Evolutionary conservation across 2,329 filamentous ascomycete genomes (phyloP).

Genomic region (Penicillium concentricum): DNA sequence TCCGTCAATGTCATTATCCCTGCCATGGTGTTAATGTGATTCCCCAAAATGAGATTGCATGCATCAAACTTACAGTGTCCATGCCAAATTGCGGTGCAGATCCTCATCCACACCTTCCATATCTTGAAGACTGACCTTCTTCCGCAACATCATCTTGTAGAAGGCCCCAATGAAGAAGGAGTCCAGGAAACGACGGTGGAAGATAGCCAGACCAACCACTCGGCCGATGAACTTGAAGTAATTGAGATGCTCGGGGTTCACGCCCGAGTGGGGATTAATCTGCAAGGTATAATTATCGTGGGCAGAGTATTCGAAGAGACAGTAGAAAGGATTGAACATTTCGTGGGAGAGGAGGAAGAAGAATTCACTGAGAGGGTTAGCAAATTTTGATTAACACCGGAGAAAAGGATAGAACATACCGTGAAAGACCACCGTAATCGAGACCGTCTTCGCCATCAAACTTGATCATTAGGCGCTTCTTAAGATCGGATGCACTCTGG

Average conservation of each 20-base stretch:
- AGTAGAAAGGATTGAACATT: conserved; percentile 99
- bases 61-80: conserved; percentile 68
- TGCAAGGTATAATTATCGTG: conserved; percentile 99
- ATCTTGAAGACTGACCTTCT: conserved; percentile 85
- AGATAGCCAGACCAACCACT: conserved; percentile 94
- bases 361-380: conserved; percentile 69
- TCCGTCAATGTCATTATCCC: conserved; percentile 92
- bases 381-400: neutral
- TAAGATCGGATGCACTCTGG: conserved; percentile 90
- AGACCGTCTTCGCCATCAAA: conserved; percentile 98
- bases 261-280: conserved; percentile 98
- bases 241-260: conserved; percentile 98
- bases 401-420: conserved; percentile 44
- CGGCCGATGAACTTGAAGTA: conserved; percentile 99
- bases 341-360: conserved; percentile 99
- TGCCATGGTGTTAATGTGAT: conserved; percentile 30
- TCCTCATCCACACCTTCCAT: conserved; percentile 99
- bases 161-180: conserved; percentile 98
- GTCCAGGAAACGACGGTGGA: conserved; percentile 95
- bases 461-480: conserved; percentile 99
- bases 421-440: conserved; percentile 94
- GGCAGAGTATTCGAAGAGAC: conserved; percentile 97
- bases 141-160: conserved; percentile 98
- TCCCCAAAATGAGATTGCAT: neutral
- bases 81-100: conserved; percentile 92